Conservation (phyloP, 495 filamentous ascomycete genomes). For the Neurospora cerealis region DNA sequence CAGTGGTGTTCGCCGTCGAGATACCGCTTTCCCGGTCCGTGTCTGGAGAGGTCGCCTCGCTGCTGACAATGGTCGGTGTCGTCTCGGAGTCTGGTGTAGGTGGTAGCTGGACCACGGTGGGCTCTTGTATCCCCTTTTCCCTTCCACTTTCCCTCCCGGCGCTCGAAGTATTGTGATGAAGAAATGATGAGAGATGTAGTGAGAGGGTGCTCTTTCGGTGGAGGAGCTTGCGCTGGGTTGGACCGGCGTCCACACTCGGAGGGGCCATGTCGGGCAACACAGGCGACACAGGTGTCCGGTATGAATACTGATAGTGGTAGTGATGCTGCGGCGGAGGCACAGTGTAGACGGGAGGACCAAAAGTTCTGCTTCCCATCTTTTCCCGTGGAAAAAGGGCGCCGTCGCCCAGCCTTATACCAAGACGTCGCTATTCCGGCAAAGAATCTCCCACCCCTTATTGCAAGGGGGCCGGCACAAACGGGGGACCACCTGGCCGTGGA, state of each 20-base stretch:
- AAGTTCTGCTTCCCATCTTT: not conserved
- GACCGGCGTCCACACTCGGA: not conserved
- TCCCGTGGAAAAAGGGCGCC: not conserved
- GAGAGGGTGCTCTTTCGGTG: not conserved
- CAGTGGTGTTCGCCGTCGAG: not conserved
- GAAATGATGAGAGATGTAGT: not conserved
- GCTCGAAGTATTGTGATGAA: not conserved
- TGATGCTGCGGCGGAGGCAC: not conserved
- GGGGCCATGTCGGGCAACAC: not conserved
- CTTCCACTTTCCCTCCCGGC: not conserved
- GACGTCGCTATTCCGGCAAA: not conserved
- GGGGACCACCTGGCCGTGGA: not conserved
- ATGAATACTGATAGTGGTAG: not conserved
- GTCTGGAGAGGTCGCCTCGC: not conserved
- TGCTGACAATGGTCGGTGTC: not conserved
- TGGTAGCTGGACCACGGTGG: not conserved
- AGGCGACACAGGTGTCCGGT: not conserved
- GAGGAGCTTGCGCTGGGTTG: not conserved
- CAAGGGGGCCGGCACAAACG: not conserved
- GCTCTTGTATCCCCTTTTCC: not conserved
- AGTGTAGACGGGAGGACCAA: not conserved
- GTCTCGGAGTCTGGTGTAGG: not conserved
- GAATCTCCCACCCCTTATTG: not conserved
- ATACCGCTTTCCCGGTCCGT: not conserved
- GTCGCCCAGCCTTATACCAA: not conserved